phyloP scores from a whole-genome alignment of 2,329 filamentous ascomycete species.

The Cercospora sp. region DNA sequence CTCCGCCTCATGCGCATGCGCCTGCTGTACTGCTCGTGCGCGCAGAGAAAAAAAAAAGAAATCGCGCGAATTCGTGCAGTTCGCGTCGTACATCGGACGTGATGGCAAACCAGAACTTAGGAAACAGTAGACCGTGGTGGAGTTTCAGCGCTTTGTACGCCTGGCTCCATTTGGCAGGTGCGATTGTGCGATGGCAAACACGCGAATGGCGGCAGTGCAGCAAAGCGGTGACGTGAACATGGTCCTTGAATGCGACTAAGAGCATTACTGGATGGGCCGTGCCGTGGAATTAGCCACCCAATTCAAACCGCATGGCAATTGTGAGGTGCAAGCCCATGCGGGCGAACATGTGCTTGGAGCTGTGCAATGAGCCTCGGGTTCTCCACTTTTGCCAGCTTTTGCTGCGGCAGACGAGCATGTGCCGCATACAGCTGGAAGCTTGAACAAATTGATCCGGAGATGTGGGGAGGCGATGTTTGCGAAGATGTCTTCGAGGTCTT shows the following conservation, averaged over 20 bases:
- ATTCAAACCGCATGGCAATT: not conserved
- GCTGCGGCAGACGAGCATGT: not conserved
- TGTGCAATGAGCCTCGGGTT: slow-evolving; percentile 2
- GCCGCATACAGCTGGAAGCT: not conserved
- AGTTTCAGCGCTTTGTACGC: not conserved
- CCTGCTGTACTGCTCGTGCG: not conserved
- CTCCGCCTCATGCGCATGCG: not conserved
- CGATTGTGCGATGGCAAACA: slow-evolving; percentile 1
- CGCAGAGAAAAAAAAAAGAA: not conserved
- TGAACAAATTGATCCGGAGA: not conserved
- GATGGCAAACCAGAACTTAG: not conserved
- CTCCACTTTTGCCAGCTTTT: not conserved
- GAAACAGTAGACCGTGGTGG: not conserved
- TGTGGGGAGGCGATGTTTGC: not conserved
- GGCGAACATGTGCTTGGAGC: slow-evolving; percentile 8
- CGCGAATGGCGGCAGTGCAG: not conserved
- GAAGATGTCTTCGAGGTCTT: not conserved
- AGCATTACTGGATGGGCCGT: not conserved
- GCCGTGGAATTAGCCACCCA: not conserved
- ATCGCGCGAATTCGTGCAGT: not conserved
- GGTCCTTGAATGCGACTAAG: not conserved
- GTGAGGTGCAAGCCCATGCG: not conserved
- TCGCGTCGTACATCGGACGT: not conserved
- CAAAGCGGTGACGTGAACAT: not conserved
- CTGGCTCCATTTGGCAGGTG: not conserved